These are phyloP conservation scores for Schizopora paradoxa DNA, from an alignment of 1,284 basidiomycete species.

Conservation along the genomic window DNA sequence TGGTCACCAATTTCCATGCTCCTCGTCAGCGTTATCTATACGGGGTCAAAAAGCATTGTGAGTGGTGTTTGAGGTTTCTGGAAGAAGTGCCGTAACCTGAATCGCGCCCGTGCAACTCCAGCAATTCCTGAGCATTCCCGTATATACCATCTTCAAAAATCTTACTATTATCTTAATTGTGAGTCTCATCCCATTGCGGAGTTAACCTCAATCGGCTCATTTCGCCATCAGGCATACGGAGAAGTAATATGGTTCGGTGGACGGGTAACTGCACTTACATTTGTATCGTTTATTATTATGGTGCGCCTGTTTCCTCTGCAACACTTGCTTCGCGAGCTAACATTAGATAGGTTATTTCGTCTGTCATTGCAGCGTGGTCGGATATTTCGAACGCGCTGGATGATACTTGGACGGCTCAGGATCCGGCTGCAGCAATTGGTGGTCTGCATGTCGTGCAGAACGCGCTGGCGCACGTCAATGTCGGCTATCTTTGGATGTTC, in stretches of 20 bases:
- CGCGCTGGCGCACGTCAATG: conserved; percentile 57
- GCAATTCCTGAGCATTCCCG: conserved; percentile 92
- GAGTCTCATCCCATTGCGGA: conserved; percentile 25
- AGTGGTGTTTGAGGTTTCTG: too few species aligned
- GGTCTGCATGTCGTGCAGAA: conserved; percentile 42
- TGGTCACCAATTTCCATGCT: conserved; percentile 96
- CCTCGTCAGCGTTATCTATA: conserved; percentile 95
- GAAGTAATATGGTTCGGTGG: conserved; percentile 98
- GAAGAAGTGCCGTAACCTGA: background rate
- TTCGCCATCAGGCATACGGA: conserved; percentile 73
- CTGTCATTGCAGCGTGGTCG: conserved; percentile 92
- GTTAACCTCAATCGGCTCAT: conserved; percentile 1
- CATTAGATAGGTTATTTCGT: conserved; percentile 74
- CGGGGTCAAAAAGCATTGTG: conserved; percentile 94
- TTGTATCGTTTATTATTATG: conserved; percentile 92
- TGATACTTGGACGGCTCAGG: conserved; percentile 34
- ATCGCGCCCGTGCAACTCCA: conserved; percentile 28
- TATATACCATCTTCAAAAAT: conserved; percentile 99
- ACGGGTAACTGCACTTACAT: conserved; percentile 80
- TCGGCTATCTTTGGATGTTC: conserved; percentile 97
- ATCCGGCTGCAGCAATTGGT: conserved; percentile 36
- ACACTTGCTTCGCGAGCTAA: conserved; percentile 6
- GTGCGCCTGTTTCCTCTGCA: conserved; percentile 35
- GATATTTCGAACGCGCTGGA: conserved; percentile 65
- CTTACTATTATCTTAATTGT: conserved; percentile 97